These are phyloP conservation scores for Pseudocercospora fijiensis DNA, from an alignment of 2,329 filamentous ascomycete genomes.

Conservation along the genomic window DNA sequence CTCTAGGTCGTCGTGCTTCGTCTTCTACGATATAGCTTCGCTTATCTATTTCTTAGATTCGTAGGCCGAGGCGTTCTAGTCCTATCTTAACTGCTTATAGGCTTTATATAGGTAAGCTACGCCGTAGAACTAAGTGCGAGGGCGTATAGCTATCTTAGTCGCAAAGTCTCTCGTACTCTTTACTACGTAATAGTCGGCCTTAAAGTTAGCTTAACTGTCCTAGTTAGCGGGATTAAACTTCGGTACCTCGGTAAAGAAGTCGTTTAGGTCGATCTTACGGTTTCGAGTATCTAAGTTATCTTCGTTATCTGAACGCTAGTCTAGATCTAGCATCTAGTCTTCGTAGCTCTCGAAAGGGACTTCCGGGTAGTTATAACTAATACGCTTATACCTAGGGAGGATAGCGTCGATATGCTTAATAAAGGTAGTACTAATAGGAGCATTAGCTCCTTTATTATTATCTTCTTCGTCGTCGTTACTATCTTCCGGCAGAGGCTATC, in stretches of 20 bases:
- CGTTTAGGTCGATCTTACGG: background rate
- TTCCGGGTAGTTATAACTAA: too few species aligned
- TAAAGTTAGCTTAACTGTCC: background rate
- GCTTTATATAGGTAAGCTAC: background rate
- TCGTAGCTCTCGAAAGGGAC: too few species aligned
- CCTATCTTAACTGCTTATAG: background rate
- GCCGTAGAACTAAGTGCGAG: background rate
- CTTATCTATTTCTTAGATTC: background rate
- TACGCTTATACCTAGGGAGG: background rate
- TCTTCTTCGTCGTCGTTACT: too few species aligned
- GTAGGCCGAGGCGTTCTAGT: background rate
- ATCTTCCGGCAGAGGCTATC: too few species aligned
- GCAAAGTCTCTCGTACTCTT: background rate
- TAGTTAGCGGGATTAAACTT: background rate
- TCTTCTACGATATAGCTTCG: background rate
- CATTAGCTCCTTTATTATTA: too few species aligned
- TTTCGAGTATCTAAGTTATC: too few species aligned
- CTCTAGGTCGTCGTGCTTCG: background rate
- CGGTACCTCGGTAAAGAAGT: background rate
- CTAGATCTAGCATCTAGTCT: background rate
- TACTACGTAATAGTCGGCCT: background rate
- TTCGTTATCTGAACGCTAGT: background rate
- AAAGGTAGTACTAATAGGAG: too few species aligned
- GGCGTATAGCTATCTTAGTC: background rate
- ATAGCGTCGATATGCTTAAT: too few species aligned